Evolutionary conservation across 2,329 filamentous ascomycete species (phyloP).

Genomic region (Myriosclerotinia curreyana): DNA sequence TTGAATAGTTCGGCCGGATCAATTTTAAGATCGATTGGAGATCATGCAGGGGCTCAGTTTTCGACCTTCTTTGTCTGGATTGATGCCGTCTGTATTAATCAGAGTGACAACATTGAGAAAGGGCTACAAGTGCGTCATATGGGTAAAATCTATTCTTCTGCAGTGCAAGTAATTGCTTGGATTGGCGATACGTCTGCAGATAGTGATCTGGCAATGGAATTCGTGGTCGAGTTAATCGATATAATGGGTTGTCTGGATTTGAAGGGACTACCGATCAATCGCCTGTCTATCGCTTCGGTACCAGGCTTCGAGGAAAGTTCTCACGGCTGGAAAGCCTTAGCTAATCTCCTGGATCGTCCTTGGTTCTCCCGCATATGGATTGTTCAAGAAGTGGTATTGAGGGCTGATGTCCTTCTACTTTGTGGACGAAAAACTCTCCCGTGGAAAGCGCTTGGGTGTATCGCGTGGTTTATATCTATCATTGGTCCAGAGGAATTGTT

Average conservation of each 20-base stretch:
- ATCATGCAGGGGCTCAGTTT: background rate
- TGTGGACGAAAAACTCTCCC: background rate
- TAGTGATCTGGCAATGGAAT: background rate
- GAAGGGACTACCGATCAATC: too few species aligned
- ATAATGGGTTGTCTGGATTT: background rate
- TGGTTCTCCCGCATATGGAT: background rate
- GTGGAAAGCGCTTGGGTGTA: background rate
- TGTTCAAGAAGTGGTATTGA: background rate
- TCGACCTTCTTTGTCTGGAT: background rate
- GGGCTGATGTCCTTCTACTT: background rate
- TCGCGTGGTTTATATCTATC: background rate
- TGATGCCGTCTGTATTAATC: background rate
- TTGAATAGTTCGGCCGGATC: background rate
- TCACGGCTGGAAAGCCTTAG: background rate
- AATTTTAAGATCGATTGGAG: background rate
- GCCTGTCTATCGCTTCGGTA: background rate
- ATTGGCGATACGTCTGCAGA: background rate
- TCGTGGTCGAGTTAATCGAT: background rate
- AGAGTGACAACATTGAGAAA: background rate
- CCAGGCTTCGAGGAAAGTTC: background rate
- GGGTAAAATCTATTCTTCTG: background rate
- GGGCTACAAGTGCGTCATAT: background rate
- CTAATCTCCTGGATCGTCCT: background rate
- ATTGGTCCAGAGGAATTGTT: background rate
- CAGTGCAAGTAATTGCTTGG: background rate